These are phyloP conservation scores for Lachancea thermotolerans DNA, from an alignment of 805 yeast genomes.

Conservation along the genomic window DNA sequence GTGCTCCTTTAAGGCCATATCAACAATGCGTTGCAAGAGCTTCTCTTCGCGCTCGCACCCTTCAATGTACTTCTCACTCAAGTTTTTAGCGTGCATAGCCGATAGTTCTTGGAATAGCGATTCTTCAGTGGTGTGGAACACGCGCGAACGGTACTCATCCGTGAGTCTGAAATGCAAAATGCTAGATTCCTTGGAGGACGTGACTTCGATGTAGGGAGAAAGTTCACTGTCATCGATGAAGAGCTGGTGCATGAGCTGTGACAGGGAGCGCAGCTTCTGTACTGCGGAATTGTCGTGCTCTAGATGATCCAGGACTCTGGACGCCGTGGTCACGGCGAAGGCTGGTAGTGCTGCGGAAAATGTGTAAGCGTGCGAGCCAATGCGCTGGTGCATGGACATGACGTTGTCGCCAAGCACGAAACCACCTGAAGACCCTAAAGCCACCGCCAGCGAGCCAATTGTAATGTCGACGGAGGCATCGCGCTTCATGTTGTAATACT, in stretches of 20 bases:
- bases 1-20: conserved; percentile 43
- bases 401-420: conserved; percentile 81
- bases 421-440: conserved; percentile 86
- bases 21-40: conserved; percentile 61
- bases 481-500: conserved; percentile 62
- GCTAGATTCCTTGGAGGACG: conserved; percentile 58
- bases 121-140: conserved; percentile 25
- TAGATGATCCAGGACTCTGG: conserved; percentile 47
- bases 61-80: conserved; percentile 30
- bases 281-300: conserved; percentile 34
- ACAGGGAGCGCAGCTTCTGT: conserved; percentile 35
- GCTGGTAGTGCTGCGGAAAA: conserved; percentile 95
- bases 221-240: conserved; percentile 37
- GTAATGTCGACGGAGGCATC: conserved; percentile 68
- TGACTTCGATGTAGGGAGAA: conserved; percentile 39
- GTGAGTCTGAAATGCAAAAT: conserved; percentile 58
- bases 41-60: conserved; percentile 44
- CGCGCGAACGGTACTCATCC: conserved; percentile 32
- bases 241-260: conserved; percentile 33
- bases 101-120: conserved; percentile 22
- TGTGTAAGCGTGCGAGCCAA: conserved; percentile 83
- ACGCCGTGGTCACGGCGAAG: conserved; percentile 64
- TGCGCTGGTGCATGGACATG: conserved; percentile 88
- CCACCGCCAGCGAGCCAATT: conserved; percentile 75
- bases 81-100: conserved; percentile 28